phyloP scores from a whole-genome alignment of 768 basidiomycete species.

The Mycena galopus region DNA sequence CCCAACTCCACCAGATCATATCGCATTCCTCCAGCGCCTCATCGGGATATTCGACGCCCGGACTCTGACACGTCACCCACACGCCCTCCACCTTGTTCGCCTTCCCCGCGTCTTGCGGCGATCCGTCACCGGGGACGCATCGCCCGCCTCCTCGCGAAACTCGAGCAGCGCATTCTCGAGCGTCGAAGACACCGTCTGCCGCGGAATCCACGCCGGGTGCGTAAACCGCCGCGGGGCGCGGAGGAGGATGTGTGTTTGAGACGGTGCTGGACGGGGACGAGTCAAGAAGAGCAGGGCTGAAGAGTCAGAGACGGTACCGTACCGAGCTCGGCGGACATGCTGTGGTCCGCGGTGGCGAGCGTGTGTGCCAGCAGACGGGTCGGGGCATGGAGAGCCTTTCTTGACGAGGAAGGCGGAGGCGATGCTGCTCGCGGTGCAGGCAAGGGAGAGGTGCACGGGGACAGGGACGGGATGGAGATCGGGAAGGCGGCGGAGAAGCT shows the following conservation, averaged over 20 bases:
- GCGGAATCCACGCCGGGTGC: slow-evolving; percentile 46
- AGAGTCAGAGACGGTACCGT: not conserved
- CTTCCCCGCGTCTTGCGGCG: slow-evolving; percentile 37
- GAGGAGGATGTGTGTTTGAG: slow-evolving; percentile 43
- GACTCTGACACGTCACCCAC: slow-evolving; percentile 56
- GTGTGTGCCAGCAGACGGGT: slow-evolving; percentile 26
- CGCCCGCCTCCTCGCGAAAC: slow-evolving; percentile 54
- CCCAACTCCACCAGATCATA: slow-evolving; percentile 77
- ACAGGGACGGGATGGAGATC: slow-evolving; percentile 29
- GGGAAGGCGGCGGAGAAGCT: slow-evolving; percentile 28
- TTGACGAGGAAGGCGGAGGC: not conserved
- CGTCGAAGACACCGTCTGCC: slow-evolving; percentile 55
- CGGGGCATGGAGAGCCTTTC: slow-evolving; percentile 13
- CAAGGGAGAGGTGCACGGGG: slow-evolving; percentile 15
- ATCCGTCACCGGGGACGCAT: not conserved
- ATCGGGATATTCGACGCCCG: slow-evolving; percentile 36
- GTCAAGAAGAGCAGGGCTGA: not conserved
- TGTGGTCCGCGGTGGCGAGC: slow-evolving; percentile 39
- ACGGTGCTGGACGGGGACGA: slow-evolving; percentile 31
- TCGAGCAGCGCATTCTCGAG: slow-evolving; percentile 56
- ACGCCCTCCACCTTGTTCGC: slow-evolving; percentile 58
- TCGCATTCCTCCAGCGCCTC: slow-evolving; percentile 50
- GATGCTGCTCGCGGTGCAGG: not conserved
- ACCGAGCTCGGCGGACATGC: slow-evolving; percentile 55
- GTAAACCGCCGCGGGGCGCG: slow-evolving; percentile 44